Evolutionary conservation across 2,329 filamentous ascomycete genomes (phyloP), one percentile per base, ranked within the genome.

Genomic region (Bipolaris gigantea): DNA sequence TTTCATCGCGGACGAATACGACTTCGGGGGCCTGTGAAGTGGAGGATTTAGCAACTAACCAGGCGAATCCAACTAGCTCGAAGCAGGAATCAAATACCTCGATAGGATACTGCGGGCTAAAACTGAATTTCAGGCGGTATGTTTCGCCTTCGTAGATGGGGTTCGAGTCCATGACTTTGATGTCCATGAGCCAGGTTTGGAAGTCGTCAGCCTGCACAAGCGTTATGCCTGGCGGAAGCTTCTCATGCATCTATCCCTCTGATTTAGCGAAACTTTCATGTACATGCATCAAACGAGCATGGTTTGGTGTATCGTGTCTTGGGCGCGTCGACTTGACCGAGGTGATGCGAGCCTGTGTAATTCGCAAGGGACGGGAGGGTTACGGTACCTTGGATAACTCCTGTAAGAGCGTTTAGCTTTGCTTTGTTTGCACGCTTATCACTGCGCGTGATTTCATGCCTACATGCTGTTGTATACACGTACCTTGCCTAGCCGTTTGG

Each of bases 171-270:
- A 97, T 83, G 48, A 99, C 93, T 63, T 83, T 80, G 49, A 99
- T 95, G 72, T 99, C 95, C 77, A 97, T 86, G 46, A 87, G 81
- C 95, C 94, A 99, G 78, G 94, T 88, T 69, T 90, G 83, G 48
- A 96, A 86, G 73, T 92, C 88, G 42, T 95, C 89, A 53, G 90
- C 87, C 43, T 87, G 85, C 55, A 95, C 86, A 44, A 97, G 85
- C 44, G 84, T 81, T 74, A 99, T 96, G 57, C 85, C 85, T 0
- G 83, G 84, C 3, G 85, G 83, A 5, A 85, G 77, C 62, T 81
- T 79, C 42, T 79, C 78, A 67, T 85, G 78, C 70, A 86, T 79
- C 81, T 85, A 41, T 45, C 19, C 2, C 23, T 39, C 18, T 9
- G 13, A n/a, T 3, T 48, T 16, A 23, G 7, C 1, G 7, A 15